Conservation (phyloP, 306 rosid species). For the Coriaria nepalensis region DNA sequence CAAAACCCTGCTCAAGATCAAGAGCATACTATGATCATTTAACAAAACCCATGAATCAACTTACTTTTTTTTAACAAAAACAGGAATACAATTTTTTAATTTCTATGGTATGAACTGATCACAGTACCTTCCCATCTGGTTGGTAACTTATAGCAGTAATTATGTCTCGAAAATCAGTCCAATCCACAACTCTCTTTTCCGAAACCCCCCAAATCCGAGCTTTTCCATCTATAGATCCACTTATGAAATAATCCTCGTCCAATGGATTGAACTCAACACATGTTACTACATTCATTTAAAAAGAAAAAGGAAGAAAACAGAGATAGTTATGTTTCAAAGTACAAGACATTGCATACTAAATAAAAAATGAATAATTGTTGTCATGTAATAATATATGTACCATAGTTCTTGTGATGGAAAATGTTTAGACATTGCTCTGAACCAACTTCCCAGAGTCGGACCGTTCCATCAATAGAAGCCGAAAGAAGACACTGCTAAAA, state of each 20-base stretch:
- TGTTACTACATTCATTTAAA: conserved; percentile 45
- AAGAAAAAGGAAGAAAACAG: neutral
- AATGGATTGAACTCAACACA: conserved; percentile 85
- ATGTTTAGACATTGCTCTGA: conserved; percentile 33
- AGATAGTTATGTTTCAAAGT: neutral
- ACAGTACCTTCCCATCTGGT: conserved; percentile 61
- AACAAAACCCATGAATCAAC: neutral
- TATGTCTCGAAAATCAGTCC: conserved; percentile 63
- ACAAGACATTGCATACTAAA: conserved; percentile 9
- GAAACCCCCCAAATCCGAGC: conserved; percentile 70
- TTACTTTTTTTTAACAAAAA: conserved; percentile 2
- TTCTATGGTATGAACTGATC: too few relatives aligned
- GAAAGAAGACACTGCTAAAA: conserved; percentile 67
- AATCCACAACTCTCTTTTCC: conserved; percentile 74
- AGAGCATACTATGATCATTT: conserved; percentile 12
- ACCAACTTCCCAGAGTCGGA: conserved; percentile 71
- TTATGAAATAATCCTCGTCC: conserved; percentile 59
- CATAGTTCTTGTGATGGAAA: conserved; percentile 67
- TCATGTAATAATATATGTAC: conserved; percentile 19
- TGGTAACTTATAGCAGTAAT: conserved; percentile 69
- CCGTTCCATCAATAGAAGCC: conserved; percentile 84
- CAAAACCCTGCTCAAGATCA: conserved; percentile 49
- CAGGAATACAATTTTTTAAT: conserved; percentile 2
- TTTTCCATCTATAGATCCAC: conserved; percentile 88
- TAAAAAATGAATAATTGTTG: neutral